These are phyloP conservation scores for Ganoderma multipileum DNA, from an alignment of 1,284 basidiomycete species.

Conservation along the genomic window DNA sequence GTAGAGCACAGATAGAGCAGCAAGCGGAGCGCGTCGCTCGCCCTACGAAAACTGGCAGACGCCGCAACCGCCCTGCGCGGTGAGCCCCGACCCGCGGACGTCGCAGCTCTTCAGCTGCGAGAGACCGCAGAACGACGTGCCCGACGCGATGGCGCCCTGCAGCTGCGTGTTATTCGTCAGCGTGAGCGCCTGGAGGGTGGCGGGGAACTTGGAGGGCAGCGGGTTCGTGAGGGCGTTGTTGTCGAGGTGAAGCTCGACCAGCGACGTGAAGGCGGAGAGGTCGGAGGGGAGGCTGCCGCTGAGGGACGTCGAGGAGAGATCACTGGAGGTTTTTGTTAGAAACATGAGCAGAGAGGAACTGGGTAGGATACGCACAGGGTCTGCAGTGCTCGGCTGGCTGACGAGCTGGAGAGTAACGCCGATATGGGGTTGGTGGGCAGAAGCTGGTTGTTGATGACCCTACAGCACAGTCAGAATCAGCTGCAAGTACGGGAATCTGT, in stretches of 20 bases:
- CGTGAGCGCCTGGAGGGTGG: constrained; percentile 37
- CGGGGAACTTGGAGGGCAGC: constrained; percentile 38
- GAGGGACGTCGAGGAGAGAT: constrained; percentile 41
- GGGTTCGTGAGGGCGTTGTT: constrained; percentile 38
- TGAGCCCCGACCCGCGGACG: constrained; percentile 39
- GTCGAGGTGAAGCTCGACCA: constrained; percentile 42
- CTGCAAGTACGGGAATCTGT: not conserved
- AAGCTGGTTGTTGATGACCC: constrained; percentile 45
- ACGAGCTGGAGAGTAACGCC: constrained; percentile 41
- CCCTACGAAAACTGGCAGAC: constrained; percentile 32
- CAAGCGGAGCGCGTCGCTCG: not conserved
- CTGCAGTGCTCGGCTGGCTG: constrained; percentile 36
- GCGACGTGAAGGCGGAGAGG: constrained; percentile 38
- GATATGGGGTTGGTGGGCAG: constrained; percentile 41
- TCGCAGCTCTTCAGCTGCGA: constrained; percentile 40
- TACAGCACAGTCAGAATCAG: constrained; percentile 20
- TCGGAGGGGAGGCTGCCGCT: constrained; percentile 37
- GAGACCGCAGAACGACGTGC: constrained; percentile 39
- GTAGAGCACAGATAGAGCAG: not conserved
- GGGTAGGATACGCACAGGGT: constrained; percentile 42
- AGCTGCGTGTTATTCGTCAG: constrained; percentile 41
- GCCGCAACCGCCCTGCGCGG: constrained; percentile 34
- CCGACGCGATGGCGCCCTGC: constrained; percentile 31
- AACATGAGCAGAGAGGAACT: not conserved
- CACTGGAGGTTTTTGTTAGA: constrained; percentile 26